A percentile compares a stretch with the other conserved stretches of the same genome.
phyloP scores from a whole-genome alignment of 1,139 yeast species.

The Chernovozyma aurita region DNA sequence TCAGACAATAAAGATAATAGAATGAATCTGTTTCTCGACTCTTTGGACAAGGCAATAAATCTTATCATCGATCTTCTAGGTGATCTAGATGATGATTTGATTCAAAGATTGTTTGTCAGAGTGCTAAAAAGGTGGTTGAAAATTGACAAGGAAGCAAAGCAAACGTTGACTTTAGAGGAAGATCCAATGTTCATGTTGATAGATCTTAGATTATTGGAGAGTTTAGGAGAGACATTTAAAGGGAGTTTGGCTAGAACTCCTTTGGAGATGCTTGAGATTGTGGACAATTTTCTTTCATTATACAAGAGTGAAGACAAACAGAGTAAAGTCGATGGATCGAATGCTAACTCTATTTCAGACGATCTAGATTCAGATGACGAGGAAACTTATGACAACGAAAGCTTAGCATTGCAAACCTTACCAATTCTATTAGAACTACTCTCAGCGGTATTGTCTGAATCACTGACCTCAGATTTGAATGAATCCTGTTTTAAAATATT shows the following conservation, averaged over 20 bases:
- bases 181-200: conserved; percentile 55
- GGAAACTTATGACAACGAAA: conserved; percentile 21
- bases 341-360: conserved; percentile 19
- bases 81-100: conserved; percentile 44
- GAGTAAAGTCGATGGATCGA: conserved; percentile 17
- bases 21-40: conserved; percentile 30
- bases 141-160: conserved; percentile 10
- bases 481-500: conserved; percentile 19
- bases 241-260: conserved; percentile 62
- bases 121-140: conserved; percentile 61
- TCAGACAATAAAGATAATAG: conserved; percentile 18
- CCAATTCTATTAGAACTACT: conserved; percentile 47
- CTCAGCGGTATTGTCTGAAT: conserved; percentile 49
- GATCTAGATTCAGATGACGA: conserved; percentile 46
- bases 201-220: conserved; percentile 63
- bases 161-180: conserved; percentile 1
- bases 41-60: conserved; percentile 50
- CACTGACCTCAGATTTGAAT: conserved; percentile 24
- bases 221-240: conserved; percentile 56
- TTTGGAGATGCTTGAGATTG: conserved; percentile 51
- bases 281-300: conserved; percentile 42
- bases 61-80: conserved; percentile 45
- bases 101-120: conserved; percentile 46
- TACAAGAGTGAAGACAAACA: conserved; percentile 4
- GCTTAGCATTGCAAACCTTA: conserved; percentile 18